Evolutionary conservation across 352 stramenopile genomes (phyloP), one percentile per base, ranked within the genome.

Genomic region (Pythium dissimile): DNA sequence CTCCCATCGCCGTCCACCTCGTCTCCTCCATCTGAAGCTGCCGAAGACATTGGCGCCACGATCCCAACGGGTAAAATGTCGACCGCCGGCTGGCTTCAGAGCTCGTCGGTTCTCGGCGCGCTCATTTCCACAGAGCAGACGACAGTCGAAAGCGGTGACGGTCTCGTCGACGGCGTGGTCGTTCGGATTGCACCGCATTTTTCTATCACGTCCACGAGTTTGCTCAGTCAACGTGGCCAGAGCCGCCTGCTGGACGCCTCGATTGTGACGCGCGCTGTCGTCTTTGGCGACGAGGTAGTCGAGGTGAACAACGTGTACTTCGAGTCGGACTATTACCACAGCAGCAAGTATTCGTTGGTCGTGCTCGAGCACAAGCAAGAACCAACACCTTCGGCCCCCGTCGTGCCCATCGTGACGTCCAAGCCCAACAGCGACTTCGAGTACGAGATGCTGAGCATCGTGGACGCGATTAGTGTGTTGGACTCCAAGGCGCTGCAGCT

Each of bases 161-260:
- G 10, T 4, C 58, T 59, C 2, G 54, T 63, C 23, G 61, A 68
- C 24, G 61, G 61, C 42, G 32, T 69, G 13, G 61, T 64, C 18
- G 34, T 69, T 13, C 54, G 31, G 0, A 59, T 69, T 21, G 61
- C 61, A 21, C 47, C 53, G 2, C 41, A 37, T 1, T 69, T 64
- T 38, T 54, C 39, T 1, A 41, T 69, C 15, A 69, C 54, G 2
- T 42, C 61, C 3, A 32, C 46, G 5, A 43, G 20, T 37, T 21
- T 64, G 2, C 26, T 69, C 13, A 64, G 30, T n/a, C 15, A 30
- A 1, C 21, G 35, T 5, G 61, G 54, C 12, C 26, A 55, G 26
- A 35, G 20, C 21, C 15, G 31, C 10, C 34, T 69, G 18, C 57
- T 21, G n/a, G 26, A 34, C 39, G 20, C n/a, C 13, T 44, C 35